Conservation (phyloP, 768 basidiomycete genomes). For the Termitomyces sp. region DNA sequence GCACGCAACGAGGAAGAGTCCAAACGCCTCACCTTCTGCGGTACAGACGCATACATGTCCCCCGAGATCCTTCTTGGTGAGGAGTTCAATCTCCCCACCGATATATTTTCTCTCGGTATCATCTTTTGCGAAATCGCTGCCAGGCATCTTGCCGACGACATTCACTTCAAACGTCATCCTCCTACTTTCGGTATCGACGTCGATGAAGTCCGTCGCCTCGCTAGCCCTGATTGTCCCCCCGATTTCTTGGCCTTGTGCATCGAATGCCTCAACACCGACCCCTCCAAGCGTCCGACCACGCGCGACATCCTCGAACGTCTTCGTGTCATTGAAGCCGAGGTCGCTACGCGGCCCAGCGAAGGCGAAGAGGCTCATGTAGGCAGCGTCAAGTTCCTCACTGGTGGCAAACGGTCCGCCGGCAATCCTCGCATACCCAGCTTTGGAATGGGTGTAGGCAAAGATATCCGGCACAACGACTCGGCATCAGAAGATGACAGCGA, state of each 20-base stretch:
- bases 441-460: constrained; percentile 62
- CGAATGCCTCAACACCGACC: constrained; percentile 67
- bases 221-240: constrained; percentile 71
- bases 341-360: constrained; percentile 61
- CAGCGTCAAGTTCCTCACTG: constrained; percentile 78
- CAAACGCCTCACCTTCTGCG: constrained; percentile 80
- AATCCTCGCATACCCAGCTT: constrained; percentile 86
- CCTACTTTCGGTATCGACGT: constrained; percentile 76
- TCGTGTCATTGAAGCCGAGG: constrained; percentile 76
- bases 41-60: constrained; percentile 95
- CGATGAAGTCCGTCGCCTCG: constrained; percentile 63
- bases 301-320: constrained; percentile 76
- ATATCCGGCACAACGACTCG: constrained; percentile 37
- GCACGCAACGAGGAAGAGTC: constrained; percentile 88
- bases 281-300: constrained; percentile 67
- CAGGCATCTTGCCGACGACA: constrained; percentile 79
- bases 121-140: constrained; percentile 91
- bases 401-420: constrained; percentile 48
- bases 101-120: constrained; percentile 90
- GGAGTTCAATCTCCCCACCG: constrained; percentile 91
- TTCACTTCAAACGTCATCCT: constrained; percentile 68
- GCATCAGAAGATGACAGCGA: constrained; percentile 59
- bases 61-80: constrained; percentile 91
- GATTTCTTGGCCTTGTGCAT: constrained; percentile 73
- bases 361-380: constrained; percentile 74